Conservation (phyloP, 1,139 yeast species). For the Arxiozyma telluris region DNA sequence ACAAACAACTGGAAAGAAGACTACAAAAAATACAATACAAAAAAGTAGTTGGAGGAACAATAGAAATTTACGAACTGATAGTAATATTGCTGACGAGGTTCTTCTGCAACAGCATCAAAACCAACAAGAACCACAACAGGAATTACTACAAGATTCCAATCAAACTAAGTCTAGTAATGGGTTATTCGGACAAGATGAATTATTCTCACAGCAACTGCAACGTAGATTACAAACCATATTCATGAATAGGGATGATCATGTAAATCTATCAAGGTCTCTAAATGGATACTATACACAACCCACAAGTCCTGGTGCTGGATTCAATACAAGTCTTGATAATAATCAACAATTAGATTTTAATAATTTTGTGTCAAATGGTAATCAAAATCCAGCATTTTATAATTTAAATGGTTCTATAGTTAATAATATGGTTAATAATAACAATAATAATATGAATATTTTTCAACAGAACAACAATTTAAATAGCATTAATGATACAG, state of each 20-base stretch:
- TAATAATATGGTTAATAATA: conserved; percentile 4
- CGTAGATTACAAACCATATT: conserved; percentile 21
- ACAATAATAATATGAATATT: neutral
- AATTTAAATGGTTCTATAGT: neutral
- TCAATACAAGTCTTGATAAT: conserved; percentile 5
- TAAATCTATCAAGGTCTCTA: conserved; percentile 16
- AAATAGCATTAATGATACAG: neutral
- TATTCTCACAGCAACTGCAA: conserved; percentile 25
- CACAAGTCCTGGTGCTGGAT: conserved; percentile 24
- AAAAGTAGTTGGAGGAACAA: neutral
- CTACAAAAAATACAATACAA: neutral
- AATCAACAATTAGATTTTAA: conserved; percentile 4
- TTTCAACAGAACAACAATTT: neutral
- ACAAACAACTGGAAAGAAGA: neutral
- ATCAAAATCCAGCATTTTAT: neutral
- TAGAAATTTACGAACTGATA: neutral
- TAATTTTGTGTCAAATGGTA: conserved; percentile 1
- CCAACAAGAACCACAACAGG: neutral
- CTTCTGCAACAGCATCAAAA: neutral
- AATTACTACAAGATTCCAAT: neutral
- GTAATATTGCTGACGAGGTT: neutral
- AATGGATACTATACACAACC: conserved; percentile 28
- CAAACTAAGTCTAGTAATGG: conserved; percentile 2
- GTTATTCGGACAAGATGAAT: conserved; percentile 5
- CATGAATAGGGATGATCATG: conserved; percentile 15